Conservation (phyloP, 176 grass and related monocot species). For the Lolium rigidum region DNA sequence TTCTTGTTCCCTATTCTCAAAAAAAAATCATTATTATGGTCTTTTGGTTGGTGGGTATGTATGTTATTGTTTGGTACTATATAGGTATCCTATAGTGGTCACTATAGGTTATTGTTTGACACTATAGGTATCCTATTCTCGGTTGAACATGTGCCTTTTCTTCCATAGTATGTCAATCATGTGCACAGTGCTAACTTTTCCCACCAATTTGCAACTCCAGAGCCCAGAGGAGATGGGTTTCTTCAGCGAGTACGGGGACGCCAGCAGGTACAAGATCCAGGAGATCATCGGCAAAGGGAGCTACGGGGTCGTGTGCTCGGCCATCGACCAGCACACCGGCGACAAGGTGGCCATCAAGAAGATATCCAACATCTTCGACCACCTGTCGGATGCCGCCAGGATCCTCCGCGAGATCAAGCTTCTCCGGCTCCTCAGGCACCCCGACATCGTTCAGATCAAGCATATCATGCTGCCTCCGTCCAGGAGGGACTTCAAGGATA, state of each 20-base stretch:
- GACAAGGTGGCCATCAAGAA: conserved; percentile 97
- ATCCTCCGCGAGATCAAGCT: conserved; percentile 97
- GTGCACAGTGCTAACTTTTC: conserved; percentile 6
- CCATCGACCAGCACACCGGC: conserved; percentile 81
- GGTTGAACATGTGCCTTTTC: background rate
- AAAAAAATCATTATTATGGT: background rate
- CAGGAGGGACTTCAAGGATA: conserved; percentile 86
- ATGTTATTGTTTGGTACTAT: background rate
- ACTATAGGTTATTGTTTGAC: background rate
- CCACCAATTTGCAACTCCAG: conserved; percentile 44
- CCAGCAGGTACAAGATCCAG: conserved; percentile 86
- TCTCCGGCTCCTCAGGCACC: conserved; percentile 80
- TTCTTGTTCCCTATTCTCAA: background rate
- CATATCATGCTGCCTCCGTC: conserved; percentile 91
- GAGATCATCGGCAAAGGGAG: conserved; percentile 94
- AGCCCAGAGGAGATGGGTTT: conserved; percentile 81
- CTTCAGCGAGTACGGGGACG: conserved; percentile 84
- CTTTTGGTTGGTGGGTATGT: background rate
- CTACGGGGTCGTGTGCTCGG: conserved; percentile 94
- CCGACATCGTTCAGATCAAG: conserved; percentile 95
- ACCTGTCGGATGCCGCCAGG: conserved; percentile 80
- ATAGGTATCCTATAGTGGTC: background rate
- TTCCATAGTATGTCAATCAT: background rate
- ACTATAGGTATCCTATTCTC: background rate
- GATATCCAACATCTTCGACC: conserved; percentile 90